A percentile compares a stretch with the other conserved stretches of the same genome.
These are phyloP conservation scores for Recurvomyces mirabilis DNA, from an alignment of 495 filamentous ascomycete species.

Conservation along the genomic window DNA sequence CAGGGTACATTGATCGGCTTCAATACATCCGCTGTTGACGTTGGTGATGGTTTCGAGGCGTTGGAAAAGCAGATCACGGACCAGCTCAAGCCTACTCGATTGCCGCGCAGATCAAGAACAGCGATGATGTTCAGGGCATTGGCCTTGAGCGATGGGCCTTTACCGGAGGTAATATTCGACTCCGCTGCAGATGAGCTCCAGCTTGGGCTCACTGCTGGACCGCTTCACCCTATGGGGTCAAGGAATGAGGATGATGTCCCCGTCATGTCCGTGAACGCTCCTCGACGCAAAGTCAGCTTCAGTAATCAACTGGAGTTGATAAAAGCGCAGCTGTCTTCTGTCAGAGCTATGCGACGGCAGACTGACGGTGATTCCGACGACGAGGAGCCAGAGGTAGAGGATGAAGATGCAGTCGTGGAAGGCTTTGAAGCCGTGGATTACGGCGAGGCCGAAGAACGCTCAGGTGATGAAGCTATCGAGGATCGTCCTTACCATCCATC, in stretches of 20 bases:
- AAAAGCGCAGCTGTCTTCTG: conserved; percentile 9
- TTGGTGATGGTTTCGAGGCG: conserved; percentile 22
- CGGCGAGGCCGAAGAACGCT: no score
- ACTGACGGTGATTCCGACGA: conserved; percentile 11
- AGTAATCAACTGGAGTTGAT: conserved; percentile 8
- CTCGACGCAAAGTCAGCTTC: conserved; percentile 3
- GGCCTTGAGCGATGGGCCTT: conserved; percentile 10
- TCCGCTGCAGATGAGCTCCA: background rate
- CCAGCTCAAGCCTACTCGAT: background rate
- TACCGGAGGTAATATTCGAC: conserved; percentile 12
- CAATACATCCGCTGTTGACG: no score
- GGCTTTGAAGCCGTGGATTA: background rate
- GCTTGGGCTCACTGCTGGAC: background rate
- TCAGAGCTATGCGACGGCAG: conserved; percentile 4
- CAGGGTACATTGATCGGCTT: no score
- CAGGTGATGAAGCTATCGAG: background rate
- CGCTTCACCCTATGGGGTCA: background rate
- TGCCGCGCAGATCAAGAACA: background rate
- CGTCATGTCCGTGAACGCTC: no score
- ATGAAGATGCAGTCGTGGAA: background rate
- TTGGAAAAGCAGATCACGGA: conserved; percentile 4
- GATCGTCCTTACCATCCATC: background rate
- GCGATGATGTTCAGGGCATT: background rate
- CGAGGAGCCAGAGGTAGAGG: background rate
- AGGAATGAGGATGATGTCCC: background rate